Base-by-base conservation (phyloP, 2,329 filamentous ascomycete species). In the Trichophyton schoenleinii region DNA sequence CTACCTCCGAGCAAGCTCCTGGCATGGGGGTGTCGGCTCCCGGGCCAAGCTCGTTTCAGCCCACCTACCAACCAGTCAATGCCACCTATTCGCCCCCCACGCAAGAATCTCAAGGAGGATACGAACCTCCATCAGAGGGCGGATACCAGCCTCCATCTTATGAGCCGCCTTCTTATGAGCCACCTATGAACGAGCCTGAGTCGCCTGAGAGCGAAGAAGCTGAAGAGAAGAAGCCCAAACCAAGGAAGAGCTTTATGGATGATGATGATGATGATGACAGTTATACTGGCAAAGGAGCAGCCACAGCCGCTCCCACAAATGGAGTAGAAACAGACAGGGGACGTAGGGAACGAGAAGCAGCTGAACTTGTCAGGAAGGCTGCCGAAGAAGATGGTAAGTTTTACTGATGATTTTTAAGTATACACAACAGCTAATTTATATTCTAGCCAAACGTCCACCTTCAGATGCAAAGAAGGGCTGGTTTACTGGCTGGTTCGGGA, bases 401-500 rank as follows among this genome's bases (percentile, higher is more conserved):
- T 20, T 57, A 5, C 25, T 55, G 59, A 62, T 55, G 49, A 31
- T 31, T 46, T 61, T 42, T 42, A 46, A 46, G 48, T 13, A 36
- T 22, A 36, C 59, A 18, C 18, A 11, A 11, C 31, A 20, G 42
- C 5, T 59, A 61, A 62, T 36, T 58, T 75, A 58, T n/a, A 38
- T 15, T 66, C 31, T 63, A 76, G 74, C 73, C 61, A 73, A 78
- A 64, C 71, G 67, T 66, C 68, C 69, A 8, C 46, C 61, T n/a
- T 66, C 65, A 66, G 69, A 71, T 28, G 75, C 70, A 49, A 81
- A 66, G 31, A 62, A 62, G 34, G 86, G 88, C 34, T 95, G 91
- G 85, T 87, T 96, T 62, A 82, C 84, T 36, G 86, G 89, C 58
- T 96, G 91, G 91, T 95, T 95, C 64, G 82, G 82, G 66, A 81